Percentiles rank a stretch among this genome's conserved stretches.
Conservation (phyloP, 2,329 filamentous ascomycete species). For the Curvularia spicifera region DNA sequence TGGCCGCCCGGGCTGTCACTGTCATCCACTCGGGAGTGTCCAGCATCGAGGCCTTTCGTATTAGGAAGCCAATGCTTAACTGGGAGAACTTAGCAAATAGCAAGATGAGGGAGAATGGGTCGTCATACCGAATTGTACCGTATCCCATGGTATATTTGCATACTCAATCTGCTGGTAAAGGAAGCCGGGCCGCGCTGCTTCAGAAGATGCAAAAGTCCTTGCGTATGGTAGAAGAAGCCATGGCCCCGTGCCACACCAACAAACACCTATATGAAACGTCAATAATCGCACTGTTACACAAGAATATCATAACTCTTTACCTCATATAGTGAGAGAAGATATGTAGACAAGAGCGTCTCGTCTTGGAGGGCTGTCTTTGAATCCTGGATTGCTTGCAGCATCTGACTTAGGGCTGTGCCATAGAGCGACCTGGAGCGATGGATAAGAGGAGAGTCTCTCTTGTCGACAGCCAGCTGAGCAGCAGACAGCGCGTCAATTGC, state of each 20-base stretch:
- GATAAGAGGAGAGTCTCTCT: slow-evolving; percentile 39
- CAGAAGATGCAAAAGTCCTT: slow-evolving; percentile 43
- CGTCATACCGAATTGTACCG: slow-evolving; percentile 44
- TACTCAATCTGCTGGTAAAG: slow-evolving; percentile 37
- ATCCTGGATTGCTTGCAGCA: slow-evolving; percentile 41
- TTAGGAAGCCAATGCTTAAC: slow-evolving; percentile 45
- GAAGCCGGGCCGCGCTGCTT: slow-evolving; percentile 43
- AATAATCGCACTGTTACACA: background rate
- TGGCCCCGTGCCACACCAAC: slow-evolving; percentile 43
- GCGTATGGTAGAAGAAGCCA: slow-evolving; percentile 49
- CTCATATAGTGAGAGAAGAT: slow-evolving; percentile 46
- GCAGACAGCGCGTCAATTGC: slow-evolving; percentile 45
- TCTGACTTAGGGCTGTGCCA: slow-evolving; percentile 41
- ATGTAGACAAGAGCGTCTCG: slow-evolving; percentile 45
- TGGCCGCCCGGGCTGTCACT: slow-evolving; percentile 40
- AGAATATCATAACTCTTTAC: slow-evolving; percentile 15
- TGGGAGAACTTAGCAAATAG: slow-evolving; percentile 22
- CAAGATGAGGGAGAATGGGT: background rate
- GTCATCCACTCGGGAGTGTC: slow-evolving; percentile 44
- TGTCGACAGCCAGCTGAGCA: slow-evolving; percentile 44
- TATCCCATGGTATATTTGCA: slow-evolving; percentile 46
- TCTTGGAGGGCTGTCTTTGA: slow-evolving; percentile 38
- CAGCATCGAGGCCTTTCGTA: slow-evolving; percentile 46
- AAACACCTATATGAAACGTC: slow-evolving; percentile 36
- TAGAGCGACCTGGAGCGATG: slow-evolving; percentile 46